A percentile compares a stretch with the other conserved stretches of the same genome.
phyloP scores from a whole-genome alignment of 2,329 filamentous ascomycete genomes.

The Coniochaeta sp. region DNA sequence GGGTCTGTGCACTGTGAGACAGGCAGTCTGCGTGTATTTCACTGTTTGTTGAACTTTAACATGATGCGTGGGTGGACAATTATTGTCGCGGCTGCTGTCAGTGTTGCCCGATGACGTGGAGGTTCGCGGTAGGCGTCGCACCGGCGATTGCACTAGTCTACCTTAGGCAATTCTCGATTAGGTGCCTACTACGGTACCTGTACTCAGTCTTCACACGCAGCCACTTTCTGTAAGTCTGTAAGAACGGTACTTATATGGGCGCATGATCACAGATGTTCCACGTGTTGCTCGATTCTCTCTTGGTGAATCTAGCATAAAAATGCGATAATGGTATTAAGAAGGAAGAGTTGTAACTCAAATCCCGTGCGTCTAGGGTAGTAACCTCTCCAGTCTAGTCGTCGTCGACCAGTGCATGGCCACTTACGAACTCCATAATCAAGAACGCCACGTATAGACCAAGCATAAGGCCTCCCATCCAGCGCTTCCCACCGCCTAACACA shows the following conservation, averaged over 20 bases:
- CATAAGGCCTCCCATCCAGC: slow-evolving; percentile 23
- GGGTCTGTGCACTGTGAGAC: too few species aligned
- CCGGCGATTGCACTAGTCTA: too few species aligned
- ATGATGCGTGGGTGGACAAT: not conserved
- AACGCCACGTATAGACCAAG: slow-evolving; percentile 22
- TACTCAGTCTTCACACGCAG: too few species aligned
- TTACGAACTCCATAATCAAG: slow-evolving; percentile 13
- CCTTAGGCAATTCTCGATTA: slow-evolving; percentile 3
- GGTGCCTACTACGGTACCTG: slow-evolving; percentile 6
- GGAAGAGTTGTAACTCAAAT: not conserved
- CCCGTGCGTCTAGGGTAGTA: not conserved
- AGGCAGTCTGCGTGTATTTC: not conserved
- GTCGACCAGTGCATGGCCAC: slow-evolving; percentile 6
- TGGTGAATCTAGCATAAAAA: too few species aligned
- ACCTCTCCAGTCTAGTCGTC: not conserved
- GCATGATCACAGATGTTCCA: too few species aligned
- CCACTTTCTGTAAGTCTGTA: too few species aligned
- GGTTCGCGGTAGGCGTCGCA: not conserved
- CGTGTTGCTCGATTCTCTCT: too few species aligned
- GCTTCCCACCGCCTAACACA: slow-evolving; percentile 20
- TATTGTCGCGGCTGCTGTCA: not conserved
- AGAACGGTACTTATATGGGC: too few species aligned
- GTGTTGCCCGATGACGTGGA: slow-evolving; percentile 11
- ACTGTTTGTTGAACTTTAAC: slow-evolving; percentile 1
- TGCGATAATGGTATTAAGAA: too few species aligned